Percentiles rank a stretch among this genome's conserved stretches.
These are phyloP conservation scores for Dryadomyces sulphureus DNA, from an alignment of 2,329 filamentous ascomycete genomes.

Conservation along the genomic window DNA sequence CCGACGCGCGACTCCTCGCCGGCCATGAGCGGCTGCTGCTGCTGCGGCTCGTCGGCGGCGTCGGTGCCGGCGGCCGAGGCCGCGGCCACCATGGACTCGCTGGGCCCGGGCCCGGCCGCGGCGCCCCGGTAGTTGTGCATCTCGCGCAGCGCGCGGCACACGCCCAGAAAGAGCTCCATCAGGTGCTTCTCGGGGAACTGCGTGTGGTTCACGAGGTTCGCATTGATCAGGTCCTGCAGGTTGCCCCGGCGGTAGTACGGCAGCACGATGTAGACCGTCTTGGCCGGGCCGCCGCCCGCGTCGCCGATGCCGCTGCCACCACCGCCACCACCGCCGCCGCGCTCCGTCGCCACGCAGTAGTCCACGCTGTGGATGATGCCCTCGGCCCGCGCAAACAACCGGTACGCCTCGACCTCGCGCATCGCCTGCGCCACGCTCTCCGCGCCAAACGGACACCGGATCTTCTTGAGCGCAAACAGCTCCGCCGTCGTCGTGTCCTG, in stretches of 20 bases:
- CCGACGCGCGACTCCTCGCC: slow-evolving; percentile 48
- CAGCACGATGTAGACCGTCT: slow-evolving; percentile 92
- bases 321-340: slow-evolving; percentile 33
- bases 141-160: slow-evolving; percentile 71
- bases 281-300: slow-evolving; percentile 43
- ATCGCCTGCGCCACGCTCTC: slow-evolving; percentile 90
- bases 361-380: slow-evolving; percentile 82
- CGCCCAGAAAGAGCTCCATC: slow-evolving; percentile 82
- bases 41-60: slow-evolving; percentile 55
- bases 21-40: slow-evolving; percentile 73
- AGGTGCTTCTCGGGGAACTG: slow-evolving; percentile 76
- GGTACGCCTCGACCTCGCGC: slow-evolving; percentile 95
- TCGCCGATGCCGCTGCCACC: slow-evolving; percentile 34
- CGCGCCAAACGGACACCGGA: slow-evolving; percentile 92
- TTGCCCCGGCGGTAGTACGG: slow-evolving; percentile 94
- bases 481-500: slow-evolving; percentile 75
- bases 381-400: slow-evolving; percentile 65
- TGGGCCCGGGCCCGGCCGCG: slow-evolving; percentile 9
- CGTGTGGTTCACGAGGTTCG: slow-evolving; percentile 90
- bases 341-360: slow-evolving; percentile 65
- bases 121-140: slow-evolving; percentile 78
- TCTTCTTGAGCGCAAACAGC: slow-evolving; percentile 94
- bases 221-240: slow-evolving; percentile 95
- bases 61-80: slow-evolving; percentile 30
- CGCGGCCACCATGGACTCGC: background rate